These are phyloP conservation scores for Kodamaea anthophila DNA, from an alignment of 1,139 yeast genomes.

Conservation along the genomic window DNA sequence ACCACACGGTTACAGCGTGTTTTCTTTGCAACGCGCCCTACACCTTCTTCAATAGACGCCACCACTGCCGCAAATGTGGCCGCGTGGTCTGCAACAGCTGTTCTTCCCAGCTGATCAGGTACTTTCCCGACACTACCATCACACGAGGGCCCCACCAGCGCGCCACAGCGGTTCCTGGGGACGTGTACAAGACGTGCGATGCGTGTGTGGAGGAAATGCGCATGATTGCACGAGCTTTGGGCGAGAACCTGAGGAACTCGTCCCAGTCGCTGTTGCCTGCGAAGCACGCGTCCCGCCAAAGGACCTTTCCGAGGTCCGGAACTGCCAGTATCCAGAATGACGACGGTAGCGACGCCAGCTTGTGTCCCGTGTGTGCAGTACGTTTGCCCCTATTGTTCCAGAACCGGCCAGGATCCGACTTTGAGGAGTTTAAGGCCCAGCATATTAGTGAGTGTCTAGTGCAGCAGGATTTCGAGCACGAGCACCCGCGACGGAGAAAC, in stretches of 20 bases:
- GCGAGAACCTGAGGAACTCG: constrained; percentile 12
- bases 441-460: constrained; percentile 70
- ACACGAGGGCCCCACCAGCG: constrained; percentile 20
- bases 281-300: constrained; percentile 19
- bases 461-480: constrained; percentile 59
- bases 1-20: constrained; percentile 55
- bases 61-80: constrained; percentile 90
- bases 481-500: constrained; percentile 48
- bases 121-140: constrained; percentile 36
- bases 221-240: constrained; percentile 47
- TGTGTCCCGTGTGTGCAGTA: constrained; percentile 42
- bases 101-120: constrained; percentile 42
- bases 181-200: constrained; percentile 61
- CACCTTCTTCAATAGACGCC: constrained; percentile 69
- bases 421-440: constrained; percentile 48
- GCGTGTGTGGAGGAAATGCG: constrained; percentile 58
- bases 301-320: constrained; percentile 21
- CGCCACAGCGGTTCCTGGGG: constrained; percentile 18
- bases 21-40: constrained; percentile 53
- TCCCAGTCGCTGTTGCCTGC: constrained; percentile 12
- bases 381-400: constrained; percentile 50
- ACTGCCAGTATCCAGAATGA: constrained; percentile 18
- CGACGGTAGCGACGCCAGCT: constrained; percentile 27
- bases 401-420: constrained; percentile 20
- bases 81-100: constrained; percentile 66